phyloP scores from a whole-genome alignment of 352 stramenopile genomes.

The Globisporangium camurandrum region DNA sequence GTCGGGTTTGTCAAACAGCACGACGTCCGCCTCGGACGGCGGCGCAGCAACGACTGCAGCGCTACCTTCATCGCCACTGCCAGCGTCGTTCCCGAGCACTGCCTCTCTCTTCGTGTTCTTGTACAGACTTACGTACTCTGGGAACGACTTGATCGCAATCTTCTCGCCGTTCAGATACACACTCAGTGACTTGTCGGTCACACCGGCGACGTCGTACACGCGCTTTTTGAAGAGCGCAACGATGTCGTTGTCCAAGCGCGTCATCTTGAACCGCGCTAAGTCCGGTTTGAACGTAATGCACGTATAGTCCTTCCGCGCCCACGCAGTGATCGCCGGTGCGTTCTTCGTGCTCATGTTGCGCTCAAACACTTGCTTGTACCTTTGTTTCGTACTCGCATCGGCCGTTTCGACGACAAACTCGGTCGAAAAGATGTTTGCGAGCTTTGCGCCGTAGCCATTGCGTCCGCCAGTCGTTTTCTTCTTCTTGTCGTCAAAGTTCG shows the following conservation, averaged over 20 bases:
- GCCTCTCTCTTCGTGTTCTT: conserved; percentile 21
- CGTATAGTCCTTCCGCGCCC: conserved; percentile 88
- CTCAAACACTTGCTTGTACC: conserved; percentile 90
- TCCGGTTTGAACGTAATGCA: conserved; percentile 97
- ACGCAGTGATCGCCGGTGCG: conserved; percentile 81
- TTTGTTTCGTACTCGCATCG: conserved; percentile 88
- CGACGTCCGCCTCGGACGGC: conserved; percentile 22
- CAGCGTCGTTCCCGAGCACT: background rate
- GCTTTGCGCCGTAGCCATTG: conserved; percentile 98
- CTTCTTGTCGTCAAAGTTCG: conserved; percentile 98
- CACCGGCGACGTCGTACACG: conserved; percentile 95
- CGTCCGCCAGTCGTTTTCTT: conserved; percentile 93
- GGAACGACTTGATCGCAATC: conserved; percentile 90
- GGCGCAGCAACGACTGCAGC: background rate
- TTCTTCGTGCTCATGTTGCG: conserved; percentile 93
- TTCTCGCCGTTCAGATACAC: conserved; percentile 94
- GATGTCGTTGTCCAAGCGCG: conserved; percentile 89
- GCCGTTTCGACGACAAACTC: conserved; percentile 98
- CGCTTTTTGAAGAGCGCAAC: conserved; percentile 95
- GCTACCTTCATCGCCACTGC: conserved; percentile 9
- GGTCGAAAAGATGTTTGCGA: conserved; percentile 99
- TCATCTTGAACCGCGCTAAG: conserved; percentile 90
- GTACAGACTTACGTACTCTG: conserved; percentile 93
- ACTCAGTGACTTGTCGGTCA: conserved; percentile 86
- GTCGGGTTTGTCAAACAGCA: conserved; percentile 92